A percentile compares a stretch with the other conserved stretches of the same genome.
Evolutionary conservation across 2,329 filamentous ascomycete genomes (phyloP).

Genomic region (Ceratocystis ficicola): DNA sequence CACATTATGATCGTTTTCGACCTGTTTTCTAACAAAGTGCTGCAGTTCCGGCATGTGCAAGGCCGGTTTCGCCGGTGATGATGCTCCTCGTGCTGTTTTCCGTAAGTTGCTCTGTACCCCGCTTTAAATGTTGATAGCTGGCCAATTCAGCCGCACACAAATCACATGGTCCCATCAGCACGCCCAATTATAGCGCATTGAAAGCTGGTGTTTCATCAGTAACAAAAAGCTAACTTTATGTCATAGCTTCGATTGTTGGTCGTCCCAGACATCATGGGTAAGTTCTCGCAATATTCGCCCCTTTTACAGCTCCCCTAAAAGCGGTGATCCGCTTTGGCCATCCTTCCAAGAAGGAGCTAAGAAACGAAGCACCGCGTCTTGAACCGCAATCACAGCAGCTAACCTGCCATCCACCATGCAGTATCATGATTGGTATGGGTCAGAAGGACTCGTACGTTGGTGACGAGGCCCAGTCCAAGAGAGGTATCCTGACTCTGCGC

Average conservation of each 20-base stretch:
- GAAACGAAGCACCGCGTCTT: neutral
- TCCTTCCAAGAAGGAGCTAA: slow-evolving; percentile 11
- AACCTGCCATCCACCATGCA: slow-evolving; percentile 33
- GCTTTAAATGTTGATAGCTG: slow-evolving; percentile 27
- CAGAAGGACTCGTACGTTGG: slow-evolving; percentile 99
- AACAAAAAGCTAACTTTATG: slow-evolving; percentile 22
- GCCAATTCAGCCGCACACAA: slow-evolving; percentile 1
- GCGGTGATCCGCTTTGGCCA: slow-evolving; percentile 14
- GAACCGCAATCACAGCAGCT: slow-evolving; percentile 24
- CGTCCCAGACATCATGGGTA: slow-evolving; percentile 99
- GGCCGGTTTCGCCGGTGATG: slow-evolving; percentile 99
- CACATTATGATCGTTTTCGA: neutral
- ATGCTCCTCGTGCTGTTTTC: slow-evolving; percentile 99
- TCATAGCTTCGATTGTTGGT: slow-evolving; percentile 91
- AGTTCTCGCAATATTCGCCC: slow-evolving; percentile 32
- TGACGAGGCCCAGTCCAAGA: slow-evolving; percentile 99
- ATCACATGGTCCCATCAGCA: slow-evolving; percentile 24
- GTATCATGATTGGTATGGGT: slow-evolving; percentile 99
- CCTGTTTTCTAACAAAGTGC: slow-evolving; percentile 17
- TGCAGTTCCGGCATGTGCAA: slow-evolving; percentile 99
- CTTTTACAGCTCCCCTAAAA: slow-evolving; percentile 12
- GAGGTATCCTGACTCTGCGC: slow-evolving; percentile 99
- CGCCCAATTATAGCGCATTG: neutral
- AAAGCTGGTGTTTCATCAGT: neutral
- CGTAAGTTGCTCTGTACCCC: slow-evolving; percentile 74